Conservation (phyloP, 176 grass and related monocot species). For the Dactylis glomerata region DNA sequence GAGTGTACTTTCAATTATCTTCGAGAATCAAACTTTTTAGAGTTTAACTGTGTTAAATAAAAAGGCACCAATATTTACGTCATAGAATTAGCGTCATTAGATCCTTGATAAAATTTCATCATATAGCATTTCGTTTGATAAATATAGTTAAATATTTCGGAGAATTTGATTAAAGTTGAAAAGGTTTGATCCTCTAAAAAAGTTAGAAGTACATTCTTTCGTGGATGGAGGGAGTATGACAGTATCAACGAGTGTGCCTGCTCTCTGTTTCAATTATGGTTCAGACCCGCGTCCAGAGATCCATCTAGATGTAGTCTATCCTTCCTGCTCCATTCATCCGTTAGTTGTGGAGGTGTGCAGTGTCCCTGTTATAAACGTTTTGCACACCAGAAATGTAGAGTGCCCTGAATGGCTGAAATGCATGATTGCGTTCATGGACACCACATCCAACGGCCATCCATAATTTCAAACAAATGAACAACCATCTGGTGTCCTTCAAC, state of each 20-base stretch:
- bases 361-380: conserved; percentile 2
- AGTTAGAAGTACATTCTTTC: too few relatives aligned
- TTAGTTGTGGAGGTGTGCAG: background rate
- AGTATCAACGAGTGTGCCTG: background rate
- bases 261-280: background rate
- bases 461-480: background rate
- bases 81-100: too few relatives aligned
- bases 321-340: background rate
- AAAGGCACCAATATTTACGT: too few relatives aligned
- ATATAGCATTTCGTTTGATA: too few relatives aligned
- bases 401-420: background rate
- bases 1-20: too few relatives aligned
- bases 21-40: too few relatives aligned
- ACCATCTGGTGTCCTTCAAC: background rate
- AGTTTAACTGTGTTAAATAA: too few relatives aligned
- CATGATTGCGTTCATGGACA: conserved; percentile 3
- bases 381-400: background rate
- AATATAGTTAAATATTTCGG: too few relatives aligned
- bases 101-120: too few relatives aligned
- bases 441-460: background rate
- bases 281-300: background rate
- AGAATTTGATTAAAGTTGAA: too few relatives aligned
- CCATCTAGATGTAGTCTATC: background rate
- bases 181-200: too few relatives aligned
- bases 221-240: too few relatives aligned